A percentile compares a stretch with the other conserved stretches of the same genome.
Evolutionary conservation across 768 basidiomycete species (phyloP).

Genomic region (Rhizopogon sp.): DNA sequence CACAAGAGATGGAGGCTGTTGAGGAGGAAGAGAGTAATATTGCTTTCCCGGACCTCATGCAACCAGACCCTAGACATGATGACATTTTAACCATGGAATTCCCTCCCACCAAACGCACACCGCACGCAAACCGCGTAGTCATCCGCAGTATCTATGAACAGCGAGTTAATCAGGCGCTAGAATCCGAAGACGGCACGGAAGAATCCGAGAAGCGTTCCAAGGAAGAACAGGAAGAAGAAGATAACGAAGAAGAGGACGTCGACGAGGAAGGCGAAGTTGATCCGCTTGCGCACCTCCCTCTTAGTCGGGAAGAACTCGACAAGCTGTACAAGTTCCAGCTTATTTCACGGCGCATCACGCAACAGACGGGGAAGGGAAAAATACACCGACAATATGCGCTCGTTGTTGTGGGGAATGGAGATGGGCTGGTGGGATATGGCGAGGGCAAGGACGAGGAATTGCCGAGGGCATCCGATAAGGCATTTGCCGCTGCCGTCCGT

Average conservation of each 20-base stretch:
- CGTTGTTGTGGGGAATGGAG: conserved; percentile 76
- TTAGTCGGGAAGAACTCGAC: conserved; percentile 16
- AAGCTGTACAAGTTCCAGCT: conserved; percentile 37
- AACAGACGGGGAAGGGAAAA: conserved; percentile 95
- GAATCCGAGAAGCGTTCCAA: conserved; percentile 11
- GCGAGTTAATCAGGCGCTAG: conserved; percentile 7
- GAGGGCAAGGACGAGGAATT: conserved; percentile 69
- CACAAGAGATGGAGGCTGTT: conserved; percentile 1
- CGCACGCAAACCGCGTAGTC: conserved; percentile 57
- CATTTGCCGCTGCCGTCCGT: conserved; percentile 66
- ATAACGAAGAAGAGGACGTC: conserved; percentile 24
- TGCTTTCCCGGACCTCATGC: conserved; percentile 57
- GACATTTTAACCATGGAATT: conserved; percentile 49
- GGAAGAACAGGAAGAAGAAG: conserved; percentile 21
- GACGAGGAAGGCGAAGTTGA: conserved; percentile 11
- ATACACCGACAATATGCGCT: conserved; percentile 58
- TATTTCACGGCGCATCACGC: conserved; percentile 56
- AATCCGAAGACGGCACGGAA: conserved; percentile 25
- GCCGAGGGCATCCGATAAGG: conserved; percentile 48
- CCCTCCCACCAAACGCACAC: conserved; percentile 46
- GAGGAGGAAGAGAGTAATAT: conserved; percentile 1
- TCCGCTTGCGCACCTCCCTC: conserved; percentile 13
- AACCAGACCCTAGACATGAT: conserved; percentile 57
- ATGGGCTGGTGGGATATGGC: conserved; percentile 79
- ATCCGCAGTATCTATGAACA: conserved; percentile 46